Conservation (phyloP, 1,284 basidiomycete genomes). For the Irpex rosettiformis region DNA sequence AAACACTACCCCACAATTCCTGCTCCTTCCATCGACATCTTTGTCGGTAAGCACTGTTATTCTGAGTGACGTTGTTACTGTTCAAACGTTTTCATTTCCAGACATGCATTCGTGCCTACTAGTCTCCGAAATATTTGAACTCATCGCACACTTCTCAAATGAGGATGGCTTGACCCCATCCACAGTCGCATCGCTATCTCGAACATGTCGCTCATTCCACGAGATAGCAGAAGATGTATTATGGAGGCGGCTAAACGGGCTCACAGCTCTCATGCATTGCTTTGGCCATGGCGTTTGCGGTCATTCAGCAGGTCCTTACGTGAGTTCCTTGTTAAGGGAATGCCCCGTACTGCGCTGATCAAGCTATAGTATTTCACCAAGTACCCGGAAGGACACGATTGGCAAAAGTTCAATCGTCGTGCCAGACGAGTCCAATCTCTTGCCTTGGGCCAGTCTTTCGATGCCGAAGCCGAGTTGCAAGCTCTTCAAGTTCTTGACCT, state of each 20-base stretch:
- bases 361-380: neutral
- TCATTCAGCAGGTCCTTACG: neutral
- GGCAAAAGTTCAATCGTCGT: neutral
- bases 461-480: neutral
- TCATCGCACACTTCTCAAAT: neutral
- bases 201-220: slow-evolving; percentile 1
- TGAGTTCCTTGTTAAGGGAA: neutral
- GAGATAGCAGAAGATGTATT: slow-evolving; percentile 2
- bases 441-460: neutral
- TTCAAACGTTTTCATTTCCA: neutral
- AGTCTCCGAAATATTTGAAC: neutral
- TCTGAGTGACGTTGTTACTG: neutral
- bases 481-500: neutral
- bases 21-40: neutral
- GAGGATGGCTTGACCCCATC: neutral
- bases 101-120: neutral
- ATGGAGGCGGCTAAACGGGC: neutral
- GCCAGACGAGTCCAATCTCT: neutral
- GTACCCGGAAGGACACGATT: neutral
- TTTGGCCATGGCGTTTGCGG: neutral
- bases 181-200: neutral
- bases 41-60: neutral
- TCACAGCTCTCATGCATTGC: neutral
- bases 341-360: neutral
- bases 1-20: neutral